Evolutionary conservation across 2,329 filamentous ascomycete species (phyloP).

Genomic region (Nothophoma quercina): DNA sequence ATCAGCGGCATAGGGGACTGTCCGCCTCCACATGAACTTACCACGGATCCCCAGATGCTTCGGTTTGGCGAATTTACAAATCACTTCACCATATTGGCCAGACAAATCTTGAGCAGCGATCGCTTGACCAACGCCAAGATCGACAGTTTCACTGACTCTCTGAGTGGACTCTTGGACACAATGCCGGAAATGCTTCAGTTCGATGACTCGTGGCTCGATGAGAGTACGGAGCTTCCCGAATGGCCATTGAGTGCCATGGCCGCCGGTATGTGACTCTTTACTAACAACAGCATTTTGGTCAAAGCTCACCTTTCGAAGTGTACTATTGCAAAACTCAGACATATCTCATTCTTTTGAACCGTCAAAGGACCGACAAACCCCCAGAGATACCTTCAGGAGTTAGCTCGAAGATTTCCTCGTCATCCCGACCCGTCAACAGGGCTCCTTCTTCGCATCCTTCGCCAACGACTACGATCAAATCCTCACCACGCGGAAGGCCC

Average conservation of each 20-base stretch:
- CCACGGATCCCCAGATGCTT: constrained; percentile 54
- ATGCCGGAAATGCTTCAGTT: constrained; percentile 58
- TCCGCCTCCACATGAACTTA: constrained; percentile 55
- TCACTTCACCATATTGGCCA: constrained; percentile 57
- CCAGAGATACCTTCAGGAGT: background rate
- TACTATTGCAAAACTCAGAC: constrained; percentile 59
- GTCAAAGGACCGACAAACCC: constrained; percentile 49
- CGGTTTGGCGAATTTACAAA: constrained; percentile 56
- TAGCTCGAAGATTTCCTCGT: constrained; percentile 3
- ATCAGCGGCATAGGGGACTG: constrained; percentile 60
- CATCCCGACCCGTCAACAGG: constrained; percentile 25
- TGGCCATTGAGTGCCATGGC: constrained; percentile 58
- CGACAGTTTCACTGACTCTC: constrained; percentile 56
- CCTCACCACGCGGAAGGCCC: constrained; percentile 47
- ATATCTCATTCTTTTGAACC: constrained; percentile 58
- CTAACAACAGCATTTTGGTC: background rate
- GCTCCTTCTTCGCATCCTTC: constrained; percentile 21
- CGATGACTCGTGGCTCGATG: constrained; percentile 53
- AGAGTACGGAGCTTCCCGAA: constrained; percentile 51
- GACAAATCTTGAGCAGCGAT: constrained; percentile 56
- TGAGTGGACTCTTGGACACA: constrained; percentile 54
- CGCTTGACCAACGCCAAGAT: constrained; percentile 54
- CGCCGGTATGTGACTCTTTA: constrained; percentile 46
- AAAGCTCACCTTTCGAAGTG: constrained; percentile 39
- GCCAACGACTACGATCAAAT: constrained; percentile 23